Evolutionary conservation across 805 yeast species (phyloP).

Genomic region (Yamadazyma ubonensis): DNA sequence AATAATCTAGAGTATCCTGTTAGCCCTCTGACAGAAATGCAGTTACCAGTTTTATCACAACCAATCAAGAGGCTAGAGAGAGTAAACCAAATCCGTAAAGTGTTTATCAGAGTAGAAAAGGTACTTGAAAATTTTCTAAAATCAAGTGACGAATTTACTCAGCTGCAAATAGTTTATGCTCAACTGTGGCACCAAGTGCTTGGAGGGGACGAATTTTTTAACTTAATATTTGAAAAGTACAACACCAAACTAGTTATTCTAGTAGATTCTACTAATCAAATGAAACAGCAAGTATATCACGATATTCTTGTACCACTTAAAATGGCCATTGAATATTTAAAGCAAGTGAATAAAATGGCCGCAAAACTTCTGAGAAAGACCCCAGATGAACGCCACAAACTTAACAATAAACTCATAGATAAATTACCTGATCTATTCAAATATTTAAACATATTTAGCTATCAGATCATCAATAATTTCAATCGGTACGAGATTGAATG

Average conservation of each 20-base stretch:
- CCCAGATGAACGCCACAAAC: constrained; percentile 4
- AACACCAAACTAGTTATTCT: constrained; percentile 8
- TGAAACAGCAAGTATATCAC: neutral
- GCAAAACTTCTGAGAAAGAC: neutral
- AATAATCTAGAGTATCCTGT: constrained; percentile 11
- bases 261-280: neutral
- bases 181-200: constrained; percentile 10
- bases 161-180: constrained; percentile 4
- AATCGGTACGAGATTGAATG: constrained; percentile 8
- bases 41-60: neutral
- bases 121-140: neutral
- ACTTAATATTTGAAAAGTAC: constrained; percentile 5
- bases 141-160: neutral
- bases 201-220: constrained; percentile 12
- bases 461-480: neutral
- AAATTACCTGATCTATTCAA: constrained; percentile 13
- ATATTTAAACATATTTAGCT: neutral
- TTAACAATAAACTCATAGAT: constrained; percentile 12
- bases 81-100: neutral
- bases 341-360: neutral
- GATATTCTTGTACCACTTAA: constrained; percentile 3
- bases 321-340: neutral
- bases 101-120: neutral
- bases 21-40: constrained; percentile 6
- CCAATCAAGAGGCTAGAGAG: neutral